Conservation (phyloP, 768 basidiomycete species). For the Boletus speciosus region DNA sequence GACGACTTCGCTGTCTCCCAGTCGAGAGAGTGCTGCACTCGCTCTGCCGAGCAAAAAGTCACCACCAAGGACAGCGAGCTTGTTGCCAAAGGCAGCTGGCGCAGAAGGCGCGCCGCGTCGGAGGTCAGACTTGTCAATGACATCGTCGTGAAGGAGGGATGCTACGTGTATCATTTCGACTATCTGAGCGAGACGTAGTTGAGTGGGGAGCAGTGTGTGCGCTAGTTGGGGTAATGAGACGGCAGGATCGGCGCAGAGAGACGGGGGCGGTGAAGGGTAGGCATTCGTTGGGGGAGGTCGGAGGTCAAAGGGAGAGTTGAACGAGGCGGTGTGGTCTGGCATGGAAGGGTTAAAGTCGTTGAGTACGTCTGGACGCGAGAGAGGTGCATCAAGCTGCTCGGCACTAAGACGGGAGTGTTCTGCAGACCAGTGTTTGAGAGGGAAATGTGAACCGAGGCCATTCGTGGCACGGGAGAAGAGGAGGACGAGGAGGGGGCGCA, state of each 20-base stretch:
- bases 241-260: slow-evolving; percentile 16
- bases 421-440: slow-evolving; percentile 56
- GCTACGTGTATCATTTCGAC: slow-evolving; percentile 99
- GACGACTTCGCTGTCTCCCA: slow-evolving; percentile 87
- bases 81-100: slow-evolving; percentile 82
- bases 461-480: slow-evolving; percentile 92
- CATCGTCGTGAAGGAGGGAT: slow-evolving; percentile 88
- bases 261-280: slow-evolving; percentile 27
- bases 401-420: slow-evolving; percentile 52
- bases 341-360: slow-evolving; percentile 90
- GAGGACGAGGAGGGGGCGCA: slow-evolving; percentile 85
- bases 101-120: slow-evolving; percentile 69
- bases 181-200: slow-evolving; percentile 90
- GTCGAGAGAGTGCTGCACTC: slow-evolving; percentile 77
- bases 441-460: slow-evolving; percentile 71
- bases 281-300: slow-evolving; percentile 29
- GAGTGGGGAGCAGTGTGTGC: slow-evolving; percentile 65
- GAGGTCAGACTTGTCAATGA: slow-evolving; percentile 70
- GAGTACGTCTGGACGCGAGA: slow-evolving; percentile 75
- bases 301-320: slow-evolving; percentile 55
- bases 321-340: slow-evolving; percentile 72
- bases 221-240: slow-evolving; percentile 32
- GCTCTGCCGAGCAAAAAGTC: slow-evolving; percentile 95
- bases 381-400: slow-evolving; percentile 72
- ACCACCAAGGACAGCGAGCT: slow-evolving; percentile 88